phyloP scores from a whole-genome alignment of 2,329 filamentous ascomycete genomes.

The Parasarocladium wereldwijsianum region DNA sequence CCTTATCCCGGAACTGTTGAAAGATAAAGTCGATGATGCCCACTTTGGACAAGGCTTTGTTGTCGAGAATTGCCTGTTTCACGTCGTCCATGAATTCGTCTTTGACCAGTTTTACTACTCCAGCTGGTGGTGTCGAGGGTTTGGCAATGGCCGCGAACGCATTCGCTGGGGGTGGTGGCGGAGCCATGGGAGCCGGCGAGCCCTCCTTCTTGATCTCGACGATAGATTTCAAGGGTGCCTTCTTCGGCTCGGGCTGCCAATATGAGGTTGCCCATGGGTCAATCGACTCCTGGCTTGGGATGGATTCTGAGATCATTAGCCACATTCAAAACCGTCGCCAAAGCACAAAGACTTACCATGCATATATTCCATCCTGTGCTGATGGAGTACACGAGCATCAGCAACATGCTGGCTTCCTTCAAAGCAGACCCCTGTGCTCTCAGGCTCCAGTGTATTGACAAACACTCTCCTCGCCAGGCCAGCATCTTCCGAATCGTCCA shows the following conservation, averaged over 20 bases:
- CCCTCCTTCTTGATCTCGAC: conserved; percentile 8
- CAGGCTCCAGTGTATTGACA: conserved; percentile 58
- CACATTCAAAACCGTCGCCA: conserved; percentile 6
- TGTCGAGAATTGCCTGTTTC: conserved; percentile 25
- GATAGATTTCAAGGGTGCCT: conserved; percentile 5
- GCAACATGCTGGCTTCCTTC: conserved; percentile 41
- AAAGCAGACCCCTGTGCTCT: conserved; percentile 73
- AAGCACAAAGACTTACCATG: conserved; percentile 35
- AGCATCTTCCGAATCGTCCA: conserved; percentile 71
- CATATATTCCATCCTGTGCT: conserved; percentile 63
- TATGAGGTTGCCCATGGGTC: conserved; percentile 29
- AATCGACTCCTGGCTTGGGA: conserved; percentile 1
- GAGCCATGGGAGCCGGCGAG: conserved; percentile 16
- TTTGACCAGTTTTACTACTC: conserved; percentile 18
- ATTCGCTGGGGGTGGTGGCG: conserved; percentile 17
- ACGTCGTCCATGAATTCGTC: conserved; percentile 24
- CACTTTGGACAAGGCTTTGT: conserved; percentile 23
- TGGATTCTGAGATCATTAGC: not conserved
- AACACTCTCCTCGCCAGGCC: conserved; percentile 39
- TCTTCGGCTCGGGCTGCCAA: conserved; percentile 43
- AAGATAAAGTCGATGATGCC: conserved; percentile 26
- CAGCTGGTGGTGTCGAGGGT: conserved; percentile 4
- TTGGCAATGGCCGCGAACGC: conserved; percentile 21
- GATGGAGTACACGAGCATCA: conserved; percentile 33
- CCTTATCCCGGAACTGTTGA: conserved; percentile 20